These are phyloP conservation scores for Pleomassaria siparia DNA, from an alignment of 2,329 filamentous ascomycete genomes.

Conservation along the genomic window DNA sequence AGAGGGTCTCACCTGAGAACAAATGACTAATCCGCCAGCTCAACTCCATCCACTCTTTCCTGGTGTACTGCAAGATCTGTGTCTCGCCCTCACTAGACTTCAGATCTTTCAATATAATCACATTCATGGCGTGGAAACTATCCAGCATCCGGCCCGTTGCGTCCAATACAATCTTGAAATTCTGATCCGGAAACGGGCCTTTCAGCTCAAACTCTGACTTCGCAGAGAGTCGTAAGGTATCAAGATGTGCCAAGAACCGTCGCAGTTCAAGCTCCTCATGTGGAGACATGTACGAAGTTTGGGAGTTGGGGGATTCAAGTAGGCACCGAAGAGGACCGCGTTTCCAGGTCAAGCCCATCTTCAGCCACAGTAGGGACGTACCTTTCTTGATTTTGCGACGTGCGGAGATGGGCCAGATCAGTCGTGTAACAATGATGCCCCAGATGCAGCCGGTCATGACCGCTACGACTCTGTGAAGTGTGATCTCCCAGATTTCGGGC, in stretches of 20 bases:
- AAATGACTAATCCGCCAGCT: conserved; percentile 91
- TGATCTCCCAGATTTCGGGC: conserved; percentile 85
- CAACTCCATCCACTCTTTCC: conserved; percentile 74
- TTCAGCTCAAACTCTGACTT: conserved; percentile 85
- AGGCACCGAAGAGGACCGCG: conserved; percentile 81
- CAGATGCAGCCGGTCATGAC: conserved; percentile 86
- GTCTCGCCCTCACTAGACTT: conserved; percentile 77
- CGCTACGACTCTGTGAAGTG: conserved; percentile 81
- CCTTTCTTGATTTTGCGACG: conserved; percentile 86
- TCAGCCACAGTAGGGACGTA: conserved; percentile 85
- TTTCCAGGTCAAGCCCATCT: conserved; percentile 96
- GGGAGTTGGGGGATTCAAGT: conserved; percentile 41
- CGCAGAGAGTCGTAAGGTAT: conserved; percentile 71
- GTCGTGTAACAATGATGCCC: conserved; percentile 84
- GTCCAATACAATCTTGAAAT: conserved; percentile 73
- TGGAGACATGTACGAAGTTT: conserved; percentile 74
- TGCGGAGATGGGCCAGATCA: conserved; percentile 93
- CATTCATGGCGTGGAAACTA: conserved; percentile 93
- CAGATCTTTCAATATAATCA: conserved; percentile 81
- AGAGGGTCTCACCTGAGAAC: conserved; percentile 55
- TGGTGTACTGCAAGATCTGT: conserved; percentile 76
- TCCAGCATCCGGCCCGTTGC: conserved; percentile 85
- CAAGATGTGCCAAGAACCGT: conserved; percentile 72
- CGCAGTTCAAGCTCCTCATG: conserved; percentile 86
- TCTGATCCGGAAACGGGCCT: conserved; percentile 78